Base-by-base conservation (phyloP, 352 stramenopile genomes). In the Phytophthora fragariaefolia region DNA sequence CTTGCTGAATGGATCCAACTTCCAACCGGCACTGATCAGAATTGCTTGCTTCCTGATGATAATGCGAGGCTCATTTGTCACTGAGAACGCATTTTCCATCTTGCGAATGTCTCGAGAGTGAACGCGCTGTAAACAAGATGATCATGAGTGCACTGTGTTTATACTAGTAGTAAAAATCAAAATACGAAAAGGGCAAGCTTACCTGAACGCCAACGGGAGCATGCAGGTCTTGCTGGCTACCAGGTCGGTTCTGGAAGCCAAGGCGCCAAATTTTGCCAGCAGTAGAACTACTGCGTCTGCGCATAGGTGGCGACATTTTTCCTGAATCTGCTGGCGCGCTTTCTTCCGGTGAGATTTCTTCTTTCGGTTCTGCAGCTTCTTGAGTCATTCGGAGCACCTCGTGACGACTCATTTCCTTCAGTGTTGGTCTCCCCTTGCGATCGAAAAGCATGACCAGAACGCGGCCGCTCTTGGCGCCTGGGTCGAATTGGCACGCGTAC, bases 71-170 rank as follows among this genome's bases (percentile, higher is more conserved):
- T 91, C 76, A 46, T 88, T 90, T 6, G 78, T 85, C n/a, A 83
- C 71, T 0, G 77, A 78, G 59, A 91, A 93, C 0, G 76, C 73
- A 27, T 85, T 77, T 55, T 93, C 85, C 26, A 93, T 76, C 59
- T 88, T 88, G 8, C 85, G 80, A 10, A 93, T 72, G 54, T 93
- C 85, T 10, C 85, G 80, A 23, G 73, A 67, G 38, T 93, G 80
- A 17, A 91, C 83, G 13, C 56, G 43, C 82, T 93, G 34, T 13
- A 38, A 12, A 45, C 12, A 20, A 32, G 24, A n/a, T n/a, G 40
- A 60, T 13, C 40, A 18, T 46, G 13, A 46, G n/a, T 32, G 26
- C 18, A 47, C 9, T 23, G 23, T 20, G 26, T 27, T 6, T 0
- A 12, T 18, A 48, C 12, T 45, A 47, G 10, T 20, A 22, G 26